These are phyloP conservation scores for Rhizopogon sp. DNA, from an alignment of 768 basidiomycete species.

Conservation along the genomic window DNA sequence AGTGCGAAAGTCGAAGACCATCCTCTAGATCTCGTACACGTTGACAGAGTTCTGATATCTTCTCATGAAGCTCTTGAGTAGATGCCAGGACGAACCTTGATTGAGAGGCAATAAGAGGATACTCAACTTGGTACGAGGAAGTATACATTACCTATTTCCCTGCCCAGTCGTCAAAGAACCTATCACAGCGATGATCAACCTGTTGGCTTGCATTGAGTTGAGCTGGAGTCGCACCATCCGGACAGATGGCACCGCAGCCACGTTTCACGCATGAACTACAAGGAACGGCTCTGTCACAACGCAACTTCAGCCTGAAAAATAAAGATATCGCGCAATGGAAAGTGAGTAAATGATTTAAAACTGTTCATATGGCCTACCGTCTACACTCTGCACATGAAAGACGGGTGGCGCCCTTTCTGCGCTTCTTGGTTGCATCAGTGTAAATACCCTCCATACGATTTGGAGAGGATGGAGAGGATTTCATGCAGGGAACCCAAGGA, in stretches of 20 bases:
- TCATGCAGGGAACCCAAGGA: constrained; percentile 13
- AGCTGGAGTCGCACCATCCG: constrained; percentile 51
- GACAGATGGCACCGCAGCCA: constrained; percentile 78
- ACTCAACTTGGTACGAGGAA: background rate
- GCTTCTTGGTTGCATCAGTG: constrained; percentile 44
- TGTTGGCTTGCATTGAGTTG: constrained; percentile 9
- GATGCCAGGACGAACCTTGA: constrained; percentile 72
- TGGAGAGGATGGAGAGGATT: background rate
- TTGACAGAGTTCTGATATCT: constrained; percentile 66
- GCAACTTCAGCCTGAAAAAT: constrained; percentile 23
- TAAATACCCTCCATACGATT: constrained; percentile 19
- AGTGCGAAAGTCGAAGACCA: constrained; percentile 54
- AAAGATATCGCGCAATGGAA: background rate
- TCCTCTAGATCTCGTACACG: constrained; percentile 80
- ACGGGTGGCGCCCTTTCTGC: constrained; percentile 68
- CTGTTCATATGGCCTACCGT: constrained; percentile 37
- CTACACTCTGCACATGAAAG: constrained; percentile 80
- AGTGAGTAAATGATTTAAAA: background rate
- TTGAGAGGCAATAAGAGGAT: constrained; percentile 1
- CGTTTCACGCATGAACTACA: constrained; percentile 80
- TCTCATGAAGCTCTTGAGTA: constrained; percentile 78
- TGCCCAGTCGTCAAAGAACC: constrained; percentile 79
- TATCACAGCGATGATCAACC: constrained; percentile 25
- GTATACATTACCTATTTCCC: constrained; percentile 59
- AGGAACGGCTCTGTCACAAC: constrained; percentile 71